phyloP scores from a whole-genome alignment of 2,329 filamentous ascomycete genomes.

The Albifimbria verrucaria region DNA sequence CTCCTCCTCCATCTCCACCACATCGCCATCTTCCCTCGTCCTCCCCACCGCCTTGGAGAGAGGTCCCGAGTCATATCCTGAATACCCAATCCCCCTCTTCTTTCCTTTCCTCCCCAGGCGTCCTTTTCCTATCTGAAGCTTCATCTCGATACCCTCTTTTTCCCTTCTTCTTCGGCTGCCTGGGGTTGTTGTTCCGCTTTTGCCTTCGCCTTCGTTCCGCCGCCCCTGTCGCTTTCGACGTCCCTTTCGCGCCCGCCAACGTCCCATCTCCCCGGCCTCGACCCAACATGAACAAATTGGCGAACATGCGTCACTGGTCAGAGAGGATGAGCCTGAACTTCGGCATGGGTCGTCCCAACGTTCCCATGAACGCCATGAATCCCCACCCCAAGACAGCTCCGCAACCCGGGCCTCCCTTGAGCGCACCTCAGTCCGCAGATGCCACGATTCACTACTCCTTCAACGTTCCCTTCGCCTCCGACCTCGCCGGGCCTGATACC shows the following conservation, averaged over 20 bases:
- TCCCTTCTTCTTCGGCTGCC: slow-evolving; percentile 17
- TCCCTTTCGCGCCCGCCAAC: slow-evolving; percentile 6
- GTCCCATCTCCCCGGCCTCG: slow-evolving; percentile 9
- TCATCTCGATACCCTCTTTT: slow-evolving; percentile 14
- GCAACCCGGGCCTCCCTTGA: slow-evolving; percentile 52
- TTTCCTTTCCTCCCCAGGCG: slow-evolving; percentile 14
- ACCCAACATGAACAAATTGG: slow-evolving; percentile 65
- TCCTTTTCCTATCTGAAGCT: background rate
- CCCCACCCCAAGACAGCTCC: slow-evolving; percentile 55
- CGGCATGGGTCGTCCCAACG: slow-evolving; percentile 59
- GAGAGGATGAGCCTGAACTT: slow-evolving; percentile 68
- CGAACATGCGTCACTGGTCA: slow-evolving; percentile 70
- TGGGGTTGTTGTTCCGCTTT: slow-evolving; percentile 7
- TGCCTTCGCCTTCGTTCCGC: background rate
- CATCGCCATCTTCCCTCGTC: background rate
- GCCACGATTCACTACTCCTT: slow-evolving; percentile 88
- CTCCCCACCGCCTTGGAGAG: slow-evolving; percentile 1
- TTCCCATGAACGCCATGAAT: slow-evolving; percentile 53
- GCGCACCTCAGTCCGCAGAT: slow-evolving; percentile 69
- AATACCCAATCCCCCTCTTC: slow-evolving; percentile 3
- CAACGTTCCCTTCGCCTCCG: slow-evolving; percentile 94
- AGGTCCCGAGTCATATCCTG: background rate
- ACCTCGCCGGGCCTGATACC: slow-evolving; percentile 85
- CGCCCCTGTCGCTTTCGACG: slow-evolving; percentile 11
- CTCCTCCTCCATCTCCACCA: background rate